Evolutionary conservation across 2,329 filamentous ascomycete genomes (phyloP), one percentile per base, ranked within the genome.

Genomic region (Aureobasidium uvarum): DNA sequence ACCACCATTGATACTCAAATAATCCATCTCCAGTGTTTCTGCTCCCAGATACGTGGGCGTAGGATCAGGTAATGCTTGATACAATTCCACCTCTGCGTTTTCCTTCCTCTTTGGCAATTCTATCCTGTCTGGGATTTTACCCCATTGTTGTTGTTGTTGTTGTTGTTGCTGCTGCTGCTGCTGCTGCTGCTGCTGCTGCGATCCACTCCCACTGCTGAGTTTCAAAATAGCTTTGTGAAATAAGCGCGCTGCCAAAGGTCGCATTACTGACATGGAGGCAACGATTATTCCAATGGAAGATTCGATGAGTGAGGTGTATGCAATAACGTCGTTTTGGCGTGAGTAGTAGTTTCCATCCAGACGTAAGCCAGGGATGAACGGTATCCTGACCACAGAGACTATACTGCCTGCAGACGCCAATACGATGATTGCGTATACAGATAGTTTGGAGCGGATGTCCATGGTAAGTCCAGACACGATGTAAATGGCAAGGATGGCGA

Each of bases 241-340:
- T 3, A 62, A 7, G 11, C 28, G 48, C 1, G 28, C 16, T 7
- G n/a, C 25, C 5, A 68, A 39, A 7, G 67, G 67, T 31, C 67
- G 38, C n/a, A 65, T 50, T 3, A 62, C 64, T 0, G 55, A 43
- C 36, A 68, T 62, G 0, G 67, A 68, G 25, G 66, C 63, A 1
- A 63, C 67, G 25, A 68, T 66, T 10, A 68, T 65, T 1, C 67
- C 67, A 18, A 68, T 66, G 2, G 59, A 55, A 8, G 58, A 59
- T 36, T 68, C 67, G 23, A 62, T 54, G 16, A 64, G 51, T 3
- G 67, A 68, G 36, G 52, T 43, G 8, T 66, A 64, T 1, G 67
- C 62, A 10, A 68, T 54, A 4, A 59, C 23, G 36, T 66, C 62
- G 48, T 64, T 58, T 54, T 62, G 14, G 4, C 23, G 10, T 10